These are phyloP conservation scores for Mariannaea elegans DNA, from an alignment of 2,329 filamentous ascomycete genomes.

Conservation along the genomic window DNA sequence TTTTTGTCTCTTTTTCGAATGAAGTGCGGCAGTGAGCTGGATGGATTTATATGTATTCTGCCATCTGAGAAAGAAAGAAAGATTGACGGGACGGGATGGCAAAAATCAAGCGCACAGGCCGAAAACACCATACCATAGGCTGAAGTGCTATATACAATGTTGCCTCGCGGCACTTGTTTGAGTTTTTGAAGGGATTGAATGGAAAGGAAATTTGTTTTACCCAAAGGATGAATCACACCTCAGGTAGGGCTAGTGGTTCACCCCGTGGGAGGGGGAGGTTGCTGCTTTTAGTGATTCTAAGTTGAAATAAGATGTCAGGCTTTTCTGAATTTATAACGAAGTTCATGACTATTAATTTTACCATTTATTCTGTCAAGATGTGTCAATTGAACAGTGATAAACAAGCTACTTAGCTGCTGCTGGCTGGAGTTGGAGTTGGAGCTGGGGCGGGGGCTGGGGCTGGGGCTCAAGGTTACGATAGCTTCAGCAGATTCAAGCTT, in stretches of 20 bases:
- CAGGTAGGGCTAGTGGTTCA: conserved; percentile 29
- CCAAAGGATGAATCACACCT: conserved; percentile 15
- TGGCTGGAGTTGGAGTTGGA: too few relatives aligned
- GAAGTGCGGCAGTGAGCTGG: conserved; percentile 6
- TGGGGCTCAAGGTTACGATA: too few relatives aligned
- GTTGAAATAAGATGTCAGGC: background rate
- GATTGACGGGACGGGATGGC: conserved; percentile 18
- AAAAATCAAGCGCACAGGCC: conserved; percentile 28
- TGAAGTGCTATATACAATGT: conserved; percentile 50
- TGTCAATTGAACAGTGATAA: background rate
- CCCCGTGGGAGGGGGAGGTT: too few relatives aligned
- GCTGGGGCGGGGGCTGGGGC: too few relatives aligned
- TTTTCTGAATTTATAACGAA: background rate
- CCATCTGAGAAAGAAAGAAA: conserved; percentile 16
- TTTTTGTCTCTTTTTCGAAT: background rate
- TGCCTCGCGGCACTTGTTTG: conserved; percentile 58
- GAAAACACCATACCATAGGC: conserved; percentile 28
- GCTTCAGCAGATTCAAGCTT: background rate
- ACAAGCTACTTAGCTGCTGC: background rate
- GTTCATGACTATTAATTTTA: background rate
- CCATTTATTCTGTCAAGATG: background rate
- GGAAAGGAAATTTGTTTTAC: conserved; percentile 5
- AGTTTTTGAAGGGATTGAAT: conserved; percentile 28
- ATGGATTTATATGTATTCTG: conserved; percentile 6
- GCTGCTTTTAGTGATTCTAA: background rate